Conservation (phyloP, 2,329 filamentous ascomycete species). For the Epichloe scottii region DNA sequence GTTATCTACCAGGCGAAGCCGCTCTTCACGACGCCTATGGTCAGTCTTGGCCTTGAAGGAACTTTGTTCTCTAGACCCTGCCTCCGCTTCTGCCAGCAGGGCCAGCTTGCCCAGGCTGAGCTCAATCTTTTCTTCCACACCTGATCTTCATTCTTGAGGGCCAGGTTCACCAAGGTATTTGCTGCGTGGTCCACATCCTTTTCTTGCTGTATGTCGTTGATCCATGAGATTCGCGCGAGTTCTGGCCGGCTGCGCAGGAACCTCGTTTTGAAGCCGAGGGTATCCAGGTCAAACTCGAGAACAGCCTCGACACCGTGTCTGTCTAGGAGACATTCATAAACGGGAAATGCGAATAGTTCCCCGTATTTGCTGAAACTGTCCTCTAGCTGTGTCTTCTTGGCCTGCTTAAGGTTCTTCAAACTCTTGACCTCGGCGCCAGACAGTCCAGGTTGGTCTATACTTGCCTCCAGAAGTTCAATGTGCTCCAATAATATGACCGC, state of each 20-base stretch:
- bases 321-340: constrained; percentile 67
- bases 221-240: constrained; percentile 77
- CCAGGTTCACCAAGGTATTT: constrained; percentile 56
- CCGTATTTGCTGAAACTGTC: constrained; percentile 51
- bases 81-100: constrained; percentile 48
- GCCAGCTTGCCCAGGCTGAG: constrained; percentile 79
- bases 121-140: constrained; percentile 92
- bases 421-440: constrained; percentile 17
- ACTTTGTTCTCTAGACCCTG: constrained; percentile 9
- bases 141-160: constrained; percentile 59
- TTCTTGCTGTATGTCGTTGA: constrained; percentile 76
- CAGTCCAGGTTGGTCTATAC: constrained; percentile 16
- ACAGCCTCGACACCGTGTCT: constrained; percentile 54
- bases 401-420: constrained; percentile 23
- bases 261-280: constrained; percentile 56
- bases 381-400: constrained; percentile 31
- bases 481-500: constrained; percentile 44
- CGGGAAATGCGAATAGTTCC: constrained; percentile 57
- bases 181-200: constrained; percentile 64
- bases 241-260: constrained; percentile 63
- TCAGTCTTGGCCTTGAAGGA: constrained; percentile 26
- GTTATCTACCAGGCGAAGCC: constrained; percentile 43
- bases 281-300: constrained; percentile 59
- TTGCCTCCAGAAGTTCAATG: constrained; percentile 27
- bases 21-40: constrained; percentile 26